Evolutionary conservation across 1,284 basidiomycete genomes (phyloP).

Genomic region (Thecaphora thlaspeos): DNA sequence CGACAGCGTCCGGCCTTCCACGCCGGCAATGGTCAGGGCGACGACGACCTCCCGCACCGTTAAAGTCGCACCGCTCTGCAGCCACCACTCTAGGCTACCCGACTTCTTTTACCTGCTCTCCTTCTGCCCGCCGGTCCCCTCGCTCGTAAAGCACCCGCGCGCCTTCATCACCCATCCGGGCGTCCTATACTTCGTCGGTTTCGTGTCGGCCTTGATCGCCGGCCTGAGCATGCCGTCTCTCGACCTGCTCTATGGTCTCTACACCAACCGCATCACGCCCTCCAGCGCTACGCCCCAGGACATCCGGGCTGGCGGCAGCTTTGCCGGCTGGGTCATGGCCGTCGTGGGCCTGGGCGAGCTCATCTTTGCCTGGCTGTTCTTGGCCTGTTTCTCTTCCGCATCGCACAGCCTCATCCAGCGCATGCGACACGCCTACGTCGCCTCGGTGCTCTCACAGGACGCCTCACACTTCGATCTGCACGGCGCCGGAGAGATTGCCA

Average conservation of each 20-base stretch:
- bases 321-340: slow-evolving; percentile 57
- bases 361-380: slow-evolving; percentile 52
- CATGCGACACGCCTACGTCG: slow-evolving; percentile 58
- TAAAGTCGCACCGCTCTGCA: not conserved
- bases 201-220: slow-evolving; percentile 34
- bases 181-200: slow-evolving; percentile 42
- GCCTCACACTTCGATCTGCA: slow-evolving; percentile 59
- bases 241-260: slow-evolving; percentile 53
- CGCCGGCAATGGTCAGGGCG: not conserved
- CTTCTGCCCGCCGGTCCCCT: slow-evolving; percentile 33
- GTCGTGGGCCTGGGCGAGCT: slow-evolving; percentile 54
- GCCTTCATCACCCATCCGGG: slow-evolving; percentile 41
- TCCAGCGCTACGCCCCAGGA: slow-evolving; percentile 11
- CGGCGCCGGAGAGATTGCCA: slow-evolving; percentile 60
- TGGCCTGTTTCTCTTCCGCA: slow-evolving; percentile 53
- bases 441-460: slow-evolving; percentile 59
- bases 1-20: too few species aligned
- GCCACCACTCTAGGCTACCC: slow-evolving; percentile 22
- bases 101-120: slow-evolving; percentile 46
- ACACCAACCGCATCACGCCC: slow-evolving; percentile 44
- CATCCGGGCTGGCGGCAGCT: slow-evolving; percentile 32
- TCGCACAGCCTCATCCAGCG: slow-evolving; percentile 53
- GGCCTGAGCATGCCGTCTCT: slow-evolving; percentile 42
- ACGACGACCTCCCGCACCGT: not conserved
- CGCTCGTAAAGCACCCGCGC: slow-evolving; percentile 15